Evolutionary conservation across 2,329 filamentous ascomycete species (phyloP).

Genomic region (Grosmannia serpens): DNA sequence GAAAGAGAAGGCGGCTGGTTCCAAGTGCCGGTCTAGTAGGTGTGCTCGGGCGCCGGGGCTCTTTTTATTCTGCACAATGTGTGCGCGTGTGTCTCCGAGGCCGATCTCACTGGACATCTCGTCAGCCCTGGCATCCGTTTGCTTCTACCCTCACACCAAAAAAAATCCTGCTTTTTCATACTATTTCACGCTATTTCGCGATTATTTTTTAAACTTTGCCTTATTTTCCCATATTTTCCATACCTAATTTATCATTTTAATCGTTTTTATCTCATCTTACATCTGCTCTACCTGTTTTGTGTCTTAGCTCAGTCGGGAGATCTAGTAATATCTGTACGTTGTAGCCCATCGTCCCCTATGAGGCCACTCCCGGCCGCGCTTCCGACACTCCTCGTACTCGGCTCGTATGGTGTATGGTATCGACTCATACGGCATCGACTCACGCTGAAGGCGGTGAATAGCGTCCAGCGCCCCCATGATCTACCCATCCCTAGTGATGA

Average conservation of each 20-base stretch:
- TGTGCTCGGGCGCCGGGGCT: not conserved
- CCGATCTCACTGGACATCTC: not conserved
- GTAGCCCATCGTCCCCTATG: not conserved
- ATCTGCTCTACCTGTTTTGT: not conserved
- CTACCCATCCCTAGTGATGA: slow-evolving; percentile 1
- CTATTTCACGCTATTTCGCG: not conserved
- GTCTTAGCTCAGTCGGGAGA: not conserved
- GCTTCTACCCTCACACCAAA: not conserved
- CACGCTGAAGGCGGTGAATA: not conserved
- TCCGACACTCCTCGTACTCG: not conserved
- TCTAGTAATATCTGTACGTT: not conserved
- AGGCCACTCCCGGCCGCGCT: not conserved
- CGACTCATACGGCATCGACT: not conserved
- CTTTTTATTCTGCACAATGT: not conserved
- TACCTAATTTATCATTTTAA: not conserved
- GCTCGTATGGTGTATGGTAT: not conserved
- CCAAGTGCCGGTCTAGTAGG: not conserved
- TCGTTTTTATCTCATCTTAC: not conserved
- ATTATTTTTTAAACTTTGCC: not conserved
- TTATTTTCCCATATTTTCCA: not conserved
- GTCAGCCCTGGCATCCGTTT: not conserved
- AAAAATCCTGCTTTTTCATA: not conserved
- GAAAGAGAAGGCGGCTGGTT: not conserved
- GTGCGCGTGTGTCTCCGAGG: not conserved
- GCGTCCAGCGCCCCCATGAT: not conserved